Evolutionary conservation across 108 stramenopile genomes (phyloP).

Genomic region (Poteriospumella lacustris): DNA sequence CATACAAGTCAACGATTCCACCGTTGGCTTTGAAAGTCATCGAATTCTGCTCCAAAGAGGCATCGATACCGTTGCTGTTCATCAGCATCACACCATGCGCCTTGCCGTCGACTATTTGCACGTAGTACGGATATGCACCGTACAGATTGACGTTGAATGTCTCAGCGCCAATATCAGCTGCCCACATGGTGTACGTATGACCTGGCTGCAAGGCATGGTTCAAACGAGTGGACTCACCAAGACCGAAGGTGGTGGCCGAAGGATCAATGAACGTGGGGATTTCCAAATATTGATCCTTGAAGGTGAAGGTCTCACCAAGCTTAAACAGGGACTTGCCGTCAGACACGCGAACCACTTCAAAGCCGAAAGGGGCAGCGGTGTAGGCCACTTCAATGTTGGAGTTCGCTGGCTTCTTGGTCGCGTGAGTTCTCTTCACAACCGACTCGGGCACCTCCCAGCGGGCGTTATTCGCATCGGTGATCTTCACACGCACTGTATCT

Average conservation of each 20-base stretch:
- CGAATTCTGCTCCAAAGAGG: neutral
- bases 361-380: neutral
- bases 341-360: slow-evolving; percentile 3
- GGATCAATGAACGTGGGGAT: slow-evolving; percentile 1
- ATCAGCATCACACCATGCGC: slow-evolving; percentile 34
- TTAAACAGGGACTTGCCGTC: neutral
- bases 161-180: slow-evolving; percentile 29
- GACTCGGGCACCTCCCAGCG: neutral
- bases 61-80: slow-evolving; percentile 38
- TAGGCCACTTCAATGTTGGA: neutral
- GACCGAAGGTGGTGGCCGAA: slow-evolving; percentile 17
- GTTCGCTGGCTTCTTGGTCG: neutral
- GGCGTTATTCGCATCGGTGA: neutral
- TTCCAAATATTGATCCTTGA: slow-evolving; percentile 36
- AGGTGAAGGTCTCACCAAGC: neutral
- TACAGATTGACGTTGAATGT: slow-evolving; percentile 36
- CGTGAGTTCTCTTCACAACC: neutral
- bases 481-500: slow-evolving; percentile 15
- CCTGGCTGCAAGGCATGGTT: neutral
- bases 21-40: slow-evolving; percentile 30
- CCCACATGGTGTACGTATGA: slow-evolving; percentile 35
- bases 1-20: slow-evolving; percentile 41
- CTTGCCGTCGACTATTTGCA: neutral
- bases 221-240: slow-evolving; percentile 33
- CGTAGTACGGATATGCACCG: slow-evolving; percentile 30